Conservation (phyloP, 257 asterid species). For the Solanum sejunctum region DNA sequence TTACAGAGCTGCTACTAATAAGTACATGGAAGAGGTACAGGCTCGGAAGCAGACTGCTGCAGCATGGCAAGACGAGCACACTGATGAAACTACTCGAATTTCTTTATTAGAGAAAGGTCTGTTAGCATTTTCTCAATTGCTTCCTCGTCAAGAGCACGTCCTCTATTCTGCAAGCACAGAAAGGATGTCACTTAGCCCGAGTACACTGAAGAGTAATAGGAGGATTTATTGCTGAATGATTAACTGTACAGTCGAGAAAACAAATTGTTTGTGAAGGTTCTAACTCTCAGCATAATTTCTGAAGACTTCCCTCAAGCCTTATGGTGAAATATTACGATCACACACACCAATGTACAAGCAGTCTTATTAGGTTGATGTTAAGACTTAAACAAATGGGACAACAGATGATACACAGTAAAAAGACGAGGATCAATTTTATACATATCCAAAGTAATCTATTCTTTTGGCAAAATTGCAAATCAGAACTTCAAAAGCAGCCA, state of each 20-base stretch:
- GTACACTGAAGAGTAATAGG: background rate
- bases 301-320: background rate
- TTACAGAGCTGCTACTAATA: background rate
- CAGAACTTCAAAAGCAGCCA: background rate
- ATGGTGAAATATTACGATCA: background rate
- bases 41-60: background rate
- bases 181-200: background rate
- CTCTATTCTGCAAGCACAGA: constrained; percentile 2
- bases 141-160: constrained; percentile 9
- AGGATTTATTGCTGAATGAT: background rate
- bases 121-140: constrained; percentile 11
- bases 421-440: background rate
- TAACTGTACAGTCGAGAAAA: background rate
- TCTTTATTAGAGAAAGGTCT: constrained; percentile 6
- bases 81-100: background rate
- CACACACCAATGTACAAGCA: background rate
- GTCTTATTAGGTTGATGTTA: background rate
- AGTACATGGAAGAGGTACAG: background rate
- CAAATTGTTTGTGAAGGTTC: background rate
- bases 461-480: background rate
- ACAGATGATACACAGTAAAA: background rate
- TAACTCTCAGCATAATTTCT: background rate
- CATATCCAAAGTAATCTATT: background rate
- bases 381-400: background rate
- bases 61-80: background rate